Evolutionary conservation across 164 flowering plant genomes (phyloP), one percentile per base, ranked within the genome.

Genomic region (Umbilicus rupestris): DNA sequence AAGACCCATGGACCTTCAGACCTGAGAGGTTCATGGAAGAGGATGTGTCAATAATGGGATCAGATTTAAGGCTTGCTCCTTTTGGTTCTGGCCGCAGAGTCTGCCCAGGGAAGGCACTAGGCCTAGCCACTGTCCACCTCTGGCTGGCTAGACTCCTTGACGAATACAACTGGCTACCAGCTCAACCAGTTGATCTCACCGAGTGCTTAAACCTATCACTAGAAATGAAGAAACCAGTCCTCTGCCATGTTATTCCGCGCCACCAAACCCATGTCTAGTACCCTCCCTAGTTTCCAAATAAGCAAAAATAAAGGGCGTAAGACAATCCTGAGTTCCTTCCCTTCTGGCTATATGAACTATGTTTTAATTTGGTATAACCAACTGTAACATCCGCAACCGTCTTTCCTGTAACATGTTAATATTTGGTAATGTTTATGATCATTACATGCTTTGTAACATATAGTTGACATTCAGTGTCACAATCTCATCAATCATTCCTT

Each of bases 71-170:
- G 65, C 84, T 89, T 0, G 96, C 92, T 0, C 96, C 96, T 3
- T 89, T 89, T 42, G 96, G 96, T 41, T 75, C 92, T 0, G 96
- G 96, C 5, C 84, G 92, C 1, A 68, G 96, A 76, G 86, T 73
- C 5, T 89, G 96, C 71, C 96, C 96, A 0, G 96, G 92, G 2
- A 84, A 75, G 70, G 85, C 82, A 0, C 68, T 89, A 1, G 96
- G 90, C 2, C 62, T 87, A 57, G 82, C 89, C 75, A 85, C 90
- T 0, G 88, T 84, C 28, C 87, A 85, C 7, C 44, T 87, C 30
- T 89, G 92, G 92, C 75, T 89, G 0, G 96, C 89, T 0, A 74
- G 78, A 39, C 73, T 89, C 62, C 81, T 89, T 16, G 87, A 89
- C 16, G 67, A 66, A 10, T 89, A 73, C 72, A 71, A 45, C 7